phyloP scores from a whole-genome alignment of 805 yeast species.

The Vanderwaltozyma yarrowii region DNA sequence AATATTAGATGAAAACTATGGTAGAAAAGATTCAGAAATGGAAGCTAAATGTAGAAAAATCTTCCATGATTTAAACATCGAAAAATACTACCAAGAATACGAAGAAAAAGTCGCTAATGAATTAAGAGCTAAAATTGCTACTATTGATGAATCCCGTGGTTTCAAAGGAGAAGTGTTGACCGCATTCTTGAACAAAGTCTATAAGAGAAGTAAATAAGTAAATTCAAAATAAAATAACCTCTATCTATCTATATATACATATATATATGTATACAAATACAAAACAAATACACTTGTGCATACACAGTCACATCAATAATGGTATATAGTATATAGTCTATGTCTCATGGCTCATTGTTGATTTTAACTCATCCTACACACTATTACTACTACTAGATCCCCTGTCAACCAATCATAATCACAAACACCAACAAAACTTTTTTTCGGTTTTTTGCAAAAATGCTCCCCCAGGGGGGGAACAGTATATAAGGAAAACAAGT shows the following conservation, averaged over 20 bases:
- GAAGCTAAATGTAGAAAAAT: conserved; percentile 66
- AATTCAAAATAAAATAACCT: neutral
- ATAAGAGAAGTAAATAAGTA: conserved; percentile 77
- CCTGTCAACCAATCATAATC: no score
- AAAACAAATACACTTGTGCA: no score
- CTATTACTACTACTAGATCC: no score
- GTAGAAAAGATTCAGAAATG: conserved; percentile 58
- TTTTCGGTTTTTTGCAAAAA: no score
- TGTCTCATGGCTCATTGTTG: no score
- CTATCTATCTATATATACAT: neutral
- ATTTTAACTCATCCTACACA: no score
- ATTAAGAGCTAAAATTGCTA: conserved; percentile 53
- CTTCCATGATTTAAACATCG: conserved; percentile 65
- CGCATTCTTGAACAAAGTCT: conserved; percentile 78
- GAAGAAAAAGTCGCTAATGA: conserved; percentile 69
- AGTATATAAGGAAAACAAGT: no score
- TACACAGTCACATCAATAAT: no score
- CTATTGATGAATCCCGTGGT: conserved; percentile 85
- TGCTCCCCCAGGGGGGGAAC: no score
- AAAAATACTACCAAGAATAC: conserved; percentile 60
- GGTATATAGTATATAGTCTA: no score
- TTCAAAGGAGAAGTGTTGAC: conserved; percentile 80
- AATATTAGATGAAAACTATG: conserved; percentile 80
- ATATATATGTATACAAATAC: no score
- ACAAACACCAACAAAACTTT: no score